These are phyloP conservation scores for Fusarium praegraminearum DNA, from an alignment of 2,329 filamentous ascomycete species.

Conservation along the genomic window DNA sequence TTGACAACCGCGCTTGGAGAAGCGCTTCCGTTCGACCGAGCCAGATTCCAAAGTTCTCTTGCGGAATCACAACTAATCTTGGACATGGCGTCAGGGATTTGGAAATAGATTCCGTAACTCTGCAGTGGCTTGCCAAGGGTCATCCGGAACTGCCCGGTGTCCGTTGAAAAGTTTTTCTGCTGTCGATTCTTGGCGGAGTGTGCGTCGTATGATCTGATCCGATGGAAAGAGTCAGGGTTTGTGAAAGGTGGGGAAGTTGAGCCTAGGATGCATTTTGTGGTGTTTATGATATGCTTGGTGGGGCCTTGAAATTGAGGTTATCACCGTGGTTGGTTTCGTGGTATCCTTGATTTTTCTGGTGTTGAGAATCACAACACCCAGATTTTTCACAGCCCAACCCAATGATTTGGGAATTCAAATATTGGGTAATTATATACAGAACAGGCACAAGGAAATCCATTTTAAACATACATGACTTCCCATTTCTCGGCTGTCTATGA, in stretches of 20 bases:
- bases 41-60: background rate
- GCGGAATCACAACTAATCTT: background rate
- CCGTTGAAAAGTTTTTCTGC: background rate
- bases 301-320: conserved; percentile 12
- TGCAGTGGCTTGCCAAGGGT: conserved; percentile 5
- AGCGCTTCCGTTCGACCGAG: conserved; percentile 22
- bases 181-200: conserved; percentile 9
- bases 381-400: background rate
- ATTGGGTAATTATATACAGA: background rate
- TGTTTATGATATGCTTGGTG: background rate
- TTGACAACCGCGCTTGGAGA: background rate
- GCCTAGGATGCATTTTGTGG: background rate
- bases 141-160: background rate
- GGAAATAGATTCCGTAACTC: background rate
- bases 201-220: conserved; percentile 8
- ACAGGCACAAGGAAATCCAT: rapidly evolving
- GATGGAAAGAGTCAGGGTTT: background rate
- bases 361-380: background rate
- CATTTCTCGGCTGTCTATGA: background rate
- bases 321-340: background rate
- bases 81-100: conserved; percentile 5
- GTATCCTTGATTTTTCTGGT: background rate
- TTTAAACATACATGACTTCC: background rate
- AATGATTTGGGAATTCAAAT: background rate
- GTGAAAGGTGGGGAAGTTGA: background rate